Conservation (phyloP, 176 grass and related monocot species). For the Olyra latifolia region DNA sequence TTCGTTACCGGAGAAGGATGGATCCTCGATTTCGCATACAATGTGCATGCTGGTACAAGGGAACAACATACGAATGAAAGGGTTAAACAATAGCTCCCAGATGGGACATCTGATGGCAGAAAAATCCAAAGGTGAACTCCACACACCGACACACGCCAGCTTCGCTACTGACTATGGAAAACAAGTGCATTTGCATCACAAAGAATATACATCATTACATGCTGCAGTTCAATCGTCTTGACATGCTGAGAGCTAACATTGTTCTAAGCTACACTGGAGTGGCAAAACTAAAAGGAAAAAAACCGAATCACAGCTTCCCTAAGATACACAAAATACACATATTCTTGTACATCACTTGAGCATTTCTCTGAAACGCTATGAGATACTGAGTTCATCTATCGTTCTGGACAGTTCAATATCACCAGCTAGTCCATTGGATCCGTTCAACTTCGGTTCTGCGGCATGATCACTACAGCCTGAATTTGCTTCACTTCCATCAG, state of each 20-base stretch:
- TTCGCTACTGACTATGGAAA: neutral
- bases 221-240: constrained; percentile 31
- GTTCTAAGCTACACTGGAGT: constrained; percentile 26
- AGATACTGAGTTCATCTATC: constrained; percentile 72
- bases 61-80: neutral
- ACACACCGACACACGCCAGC: neutral
- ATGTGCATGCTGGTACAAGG: neutral
- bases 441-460: constrained; percentile 42
- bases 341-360: constrained; percentile 30
- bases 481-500: constrained; percentile 31
- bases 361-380: constrained; percentile 47
- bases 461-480: constrained; percentile 17
- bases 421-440: constrained; percentile 34
- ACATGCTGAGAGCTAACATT: constrained; percentile 22
- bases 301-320: constrained; percentile 31
- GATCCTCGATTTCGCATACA: neutral
- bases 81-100: neutral
- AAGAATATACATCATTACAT: constrained; percentile 67
- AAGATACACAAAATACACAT: constrained; percentile 54
- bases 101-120: neutral
- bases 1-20: neutral
- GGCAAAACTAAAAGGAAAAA: constrained; percentile 19
- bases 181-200: constrained; percentile 38
- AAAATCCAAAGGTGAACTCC: neutral
- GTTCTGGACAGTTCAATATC: constrained; percentile 43